phyloP scores from a whole-genome alignment of 257 asterid genomes.

The Eucommia ulmoides region DNA sequence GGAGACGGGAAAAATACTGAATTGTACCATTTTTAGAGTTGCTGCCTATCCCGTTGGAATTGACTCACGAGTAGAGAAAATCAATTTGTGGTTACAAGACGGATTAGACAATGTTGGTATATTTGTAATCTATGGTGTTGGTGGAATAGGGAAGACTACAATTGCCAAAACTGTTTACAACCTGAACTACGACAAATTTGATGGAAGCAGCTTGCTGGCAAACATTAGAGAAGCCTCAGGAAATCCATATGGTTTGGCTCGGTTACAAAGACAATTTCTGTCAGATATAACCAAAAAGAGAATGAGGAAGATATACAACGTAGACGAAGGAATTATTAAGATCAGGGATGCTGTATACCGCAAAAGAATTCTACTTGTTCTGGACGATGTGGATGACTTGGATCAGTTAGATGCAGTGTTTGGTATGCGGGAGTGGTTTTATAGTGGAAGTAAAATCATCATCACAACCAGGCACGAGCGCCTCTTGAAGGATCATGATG shows the following conservation, averaged over 20 bases:
- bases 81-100: constrained; percentile 11
- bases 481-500: background rate
- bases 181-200: constrained; percentile 9
- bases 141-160: constrained; percentile 20
- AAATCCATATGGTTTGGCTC: constrained; percentile 8
- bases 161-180: constrained; percentile 17
- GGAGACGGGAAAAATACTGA: background rate
- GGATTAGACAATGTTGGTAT: background rate
- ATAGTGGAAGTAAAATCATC: background rate
- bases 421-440: constrained; percentile 5
- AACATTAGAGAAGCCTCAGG: constrained; percentile 11
- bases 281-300: constrained; percentile 3
- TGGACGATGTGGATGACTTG: constrained; percentile 18
- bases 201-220: constrained; percentile 13
- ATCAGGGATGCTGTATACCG: constrained; percentile 7
- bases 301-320: constrained; percentile 2
- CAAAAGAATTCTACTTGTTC: constrained; percentile 12
- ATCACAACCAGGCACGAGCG: constrained; percentile 1
- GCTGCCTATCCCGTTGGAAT: background rate
- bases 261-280: constrained; percentile 12
- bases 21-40: background rate
- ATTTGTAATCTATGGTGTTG: constrained; percentile 9
- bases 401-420: constrained; percentile 11
- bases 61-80: background rate
- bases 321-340: constrained; percentile 13